Evolutionary conservation across 331 rosid species (phyloP), one percentile per base, ranked within the genome.

Genomic region (Acacia concinna): DNA sequence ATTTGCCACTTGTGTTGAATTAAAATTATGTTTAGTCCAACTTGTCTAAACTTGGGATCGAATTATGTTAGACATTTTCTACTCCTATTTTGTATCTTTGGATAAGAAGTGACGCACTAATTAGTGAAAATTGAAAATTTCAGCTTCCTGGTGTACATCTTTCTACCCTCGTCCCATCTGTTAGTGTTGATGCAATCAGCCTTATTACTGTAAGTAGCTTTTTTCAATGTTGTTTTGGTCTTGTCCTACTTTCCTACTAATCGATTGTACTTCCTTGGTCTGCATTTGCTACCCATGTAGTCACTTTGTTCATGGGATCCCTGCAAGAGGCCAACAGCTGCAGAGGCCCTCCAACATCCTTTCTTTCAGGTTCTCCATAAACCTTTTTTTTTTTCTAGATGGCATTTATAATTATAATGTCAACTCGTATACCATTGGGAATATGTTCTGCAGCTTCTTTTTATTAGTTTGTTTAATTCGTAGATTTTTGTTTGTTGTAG

Each of bases 281-380:
- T 52, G 25, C 68, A 8, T 81, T 28, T 41, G 30, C 69, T 73
- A 21, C 46, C 57, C 46, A 68, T 86, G 66, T 38, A 96, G 99
- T 90, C 93, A 52, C 99, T 93, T 78, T 93, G 99, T 84, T 90
- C 94, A 6, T 96, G 98, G 99, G 99, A 96, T 86, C 99, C 99
- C 17, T 83, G 85, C 81, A 93, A 87, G 89, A 91, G 99, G 89
- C 99, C 99, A 64, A 78, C 98, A 20, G 98, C 99, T 77, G 81
- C 84, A 23, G 99, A 87, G 89, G 99, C 93, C 76, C 99, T 96
- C 73, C 99, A 93, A 75, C 98, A 96, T 85, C 97, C 98, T 81
- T 96, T 96, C 92, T 96, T 96, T 68, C 97, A 96, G 94, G 99
- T 91, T 44, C 31, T 27, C 46, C 68, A 49, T 73, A 37, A 47